Evolutionary conservation across 768 basidiomycete genomes (phyloP), one percentile per base, ranked within the genome.

Genomic region (Russula olivacea): DNA sequence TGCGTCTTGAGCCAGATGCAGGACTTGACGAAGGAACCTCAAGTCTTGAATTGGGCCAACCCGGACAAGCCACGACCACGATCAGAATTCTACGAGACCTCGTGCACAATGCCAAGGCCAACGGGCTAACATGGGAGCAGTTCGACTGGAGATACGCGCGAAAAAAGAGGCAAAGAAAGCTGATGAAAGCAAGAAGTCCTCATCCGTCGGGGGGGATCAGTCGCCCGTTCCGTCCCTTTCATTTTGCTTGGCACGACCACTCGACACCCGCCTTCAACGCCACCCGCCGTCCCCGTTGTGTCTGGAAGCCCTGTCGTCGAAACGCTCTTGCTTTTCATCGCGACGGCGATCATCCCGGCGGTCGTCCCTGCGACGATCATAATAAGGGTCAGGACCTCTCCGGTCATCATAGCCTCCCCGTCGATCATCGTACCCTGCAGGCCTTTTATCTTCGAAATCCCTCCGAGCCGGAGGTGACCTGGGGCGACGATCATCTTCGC

Each of bases 401-500:
- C 83, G 87, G 76, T 86, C 86, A 85, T 89, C 87, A 84, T 80
- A 84, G 72, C 83, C 85, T 72, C 87, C 88, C 76, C 90, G 86
- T 75, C 90, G 86, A 76, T 90, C 87, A 84, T 91, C 90, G 85
- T 91, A 89, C 85, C 88, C 89, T 86, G 88, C 87, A 85, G 88
- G 83, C 82, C 87, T 87, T 83, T 81, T 85, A 77, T 91, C 88
- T 80, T 91, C 88, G 76, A 78, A 78, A 71, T 91, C 88, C 81
- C 89, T 88, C 81, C 79, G 82, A 63, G 84, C 81, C 69, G 88
- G 86, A 73, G 89, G 86, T 78, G 88, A 89, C 82, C 89, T 87
- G 79, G 85, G 87, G 80, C 88, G 86, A 76, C 88, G 88, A 70
- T 89, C 89, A 63, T 85, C 85, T 63, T 83, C 79, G 66, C 85